phyloP scores from a whole-genome alignment of 2,329 filamentous ascomycete species.

The Trichoderma sp. region DNA sequence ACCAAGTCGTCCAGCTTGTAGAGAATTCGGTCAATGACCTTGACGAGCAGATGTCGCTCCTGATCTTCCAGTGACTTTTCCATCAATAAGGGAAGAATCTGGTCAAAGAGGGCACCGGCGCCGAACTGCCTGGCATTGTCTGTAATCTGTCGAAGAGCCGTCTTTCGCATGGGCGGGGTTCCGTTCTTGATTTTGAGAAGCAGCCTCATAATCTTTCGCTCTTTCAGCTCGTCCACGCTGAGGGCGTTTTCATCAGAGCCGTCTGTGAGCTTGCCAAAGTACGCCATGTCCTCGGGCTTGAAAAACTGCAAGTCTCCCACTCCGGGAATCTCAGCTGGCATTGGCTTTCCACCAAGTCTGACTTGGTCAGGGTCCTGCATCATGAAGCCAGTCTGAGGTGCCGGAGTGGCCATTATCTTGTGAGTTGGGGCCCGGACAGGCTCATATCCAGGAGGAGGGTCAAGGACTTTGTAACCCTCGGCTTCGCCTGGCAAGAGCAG shows the following conservation, averaged over 20 bases:
- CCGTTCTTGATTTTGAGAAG: constrained; percentile 99
- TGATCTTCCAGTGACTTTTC: constrained; percentile 98
- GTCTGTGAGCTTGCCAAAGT: constrained; percentile 97
- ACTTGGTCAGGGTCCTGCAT: constrained; percentile 93
- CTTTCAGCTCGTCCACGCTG: constrained; percentile 93
- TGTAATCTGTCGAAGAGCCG: constrained; percentile 91
- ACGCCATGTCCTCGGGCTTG: constrained; percentile 98
- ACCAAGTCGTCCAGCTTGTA: constrained; percentile 99
- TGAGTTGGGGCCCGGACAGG: constrained; percentile 76
- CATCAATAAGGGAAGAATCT: constrained; percentile 96
- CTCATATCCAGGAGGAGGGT: constrained; percentile 88
- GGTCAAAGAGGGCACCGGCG: constrained; percentile 91
- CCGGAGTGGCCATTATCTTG: constrained; percentile 71
- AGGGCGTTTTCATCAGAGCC: constrained; percentile 88
- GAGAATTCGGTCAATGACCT: constrained; percentile 96
- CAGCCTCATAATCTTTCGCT: constrained; percentile 97
- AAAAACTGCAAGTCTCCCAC: constrained; percentile 97
- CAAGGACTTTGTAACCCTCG: constrained; percentile 90
- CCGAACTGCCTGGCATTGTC: constrained; percentile 97
- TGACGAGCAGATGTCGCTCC: constrained; percentile 95
- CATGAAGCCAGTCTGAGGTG: constrained; percentile 85
- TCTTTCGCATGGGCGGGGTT: constrained; percentile 98
- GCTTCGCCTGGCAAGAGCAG: constrained; percentile 83
- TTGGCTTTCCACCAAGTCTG: constrained; percentile 80
- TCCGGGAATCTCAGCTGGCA: constrained; percentile 93